These are phyloP conservation scores for Orbilia brochopaga DNA, from an alignment of 2,329 filamentous ascomycete genomes.

Conservation along the genomic window DNA sequence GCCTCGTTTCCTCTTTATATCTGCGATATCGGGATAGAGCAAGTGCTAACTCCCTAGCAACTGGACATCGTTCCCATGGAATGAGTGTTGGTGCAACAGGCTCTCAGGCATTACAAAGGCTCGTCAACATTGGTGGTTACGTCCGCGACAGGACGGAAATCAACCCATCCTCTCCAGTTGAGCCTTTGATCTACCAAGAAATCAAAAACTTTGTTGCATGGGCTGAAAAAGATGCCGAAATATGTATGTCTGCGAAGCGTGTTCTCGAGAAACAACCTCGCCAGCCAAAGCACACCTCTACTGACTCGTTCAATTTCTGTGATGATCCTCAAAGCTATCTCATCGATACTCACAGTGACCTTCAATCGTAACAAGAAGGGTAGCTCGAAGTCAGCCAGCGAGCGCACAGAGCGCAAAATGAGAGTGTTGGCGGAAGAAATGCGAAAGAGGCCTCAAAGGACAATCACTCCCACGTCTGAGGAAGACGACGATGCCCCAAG, in stretches of 20 bases:
- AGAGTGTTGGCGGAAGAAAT: slow-evolving; percentile 32
- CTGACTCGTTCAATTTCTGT: neutral
- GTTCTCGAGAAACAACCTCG: neutral
- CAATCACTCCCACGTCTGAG: neutral
- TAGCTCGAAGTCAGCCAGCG: slow-evolving; percentile 30
- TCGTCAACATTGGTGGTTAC: slow-evolving; percentile 43
- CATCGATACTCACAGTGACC: slow-evolving; percentile 31
- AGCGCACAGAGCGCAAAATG: slow-evolving; percentile 44
- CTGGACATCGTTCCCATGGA: neutral
- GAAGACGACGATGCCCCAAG: neutral
- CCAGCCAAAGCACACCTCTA: neutral
- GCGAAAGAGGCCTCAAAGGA: slow-evolving; percentile 3
- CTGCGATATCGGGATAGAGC: neutral
- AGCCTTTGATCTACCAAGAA: slow-evolving; percentile 47
- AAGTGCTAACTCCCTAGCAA: neutral
- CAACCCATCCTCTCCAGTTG: slow-evolving; percentile 36
- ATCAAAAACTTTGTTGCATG: slow-evolving; percentile 37
- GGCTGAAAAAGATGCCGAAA: slow-evolving; percentile 48
- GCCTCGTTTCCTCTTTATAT: neutral
- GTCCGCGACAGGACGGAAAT: slow-evolving; percentile 47
- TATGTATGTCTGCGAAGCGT: slow-evolving; percentile 18
- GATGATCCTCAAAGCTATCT: slow-evolving; percentile 16
- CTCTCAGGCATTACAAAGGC: slow-evolving; percentile 43
- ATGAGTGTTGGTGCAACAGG: slow-evolving; percentile 10
- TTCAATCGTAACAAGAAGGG: slow-evolving; percentile 43